These are phyloP conservation scores for Leonotis leonurus DNA, from an alignment of 257 asterid genomes.

Conservation along the genomic window DNA sequence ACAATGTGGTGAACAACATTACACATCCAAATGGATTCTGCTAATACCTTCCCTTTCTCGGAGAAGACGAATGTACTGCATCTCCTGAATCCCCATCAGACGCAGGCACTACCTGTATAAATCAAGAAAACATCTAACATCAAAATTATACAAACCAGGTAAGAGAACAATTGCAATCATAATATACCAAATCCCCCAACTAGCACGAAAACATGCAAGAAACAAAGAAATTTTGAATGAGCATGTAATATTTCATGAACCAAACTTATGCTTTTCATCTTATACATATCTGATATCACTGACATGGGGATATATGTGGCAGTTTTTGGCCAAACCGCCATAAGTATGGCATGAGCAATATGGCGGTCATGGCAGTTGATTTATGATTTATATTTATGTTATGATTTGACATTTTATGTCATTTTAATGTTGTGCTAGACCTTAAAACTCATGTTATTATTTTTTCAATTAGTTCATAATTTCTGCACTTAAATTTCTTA, in stretches of 20 bases:
- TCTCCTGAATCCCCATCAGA: constrained; percentile 46
- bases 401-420: no score
- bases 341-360: no score
- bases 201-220: not conserved
- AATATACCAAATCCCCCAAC: constrained; percentile 8
- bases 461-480: no score
- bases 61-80: constrained; percentile 38
- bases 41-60: constrained; percentile 41
- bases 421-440: no score
- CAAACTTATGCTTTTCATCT: not conserved
- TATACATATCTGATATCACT: no score
- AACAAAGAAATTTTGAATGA: not conserved
- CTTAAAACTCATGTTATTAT: no score
- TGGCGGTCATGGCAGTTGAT: no score
- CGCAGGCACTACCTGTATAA: constrained; percentile 55
- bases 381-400: no score
- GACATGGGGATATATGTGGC: no score
- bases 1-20: not conserved
- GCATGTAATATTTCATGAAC: not conserved
- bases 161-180: not conserved
- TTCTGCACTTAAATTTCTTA: no score
- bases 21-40: not conserved
- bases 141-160: constrained; percentile 12
- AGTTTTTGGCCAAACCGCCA: no score
- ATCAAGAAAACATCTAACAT: constrained; percentile 9